Evolutionary conservation across 139 green algal genomes (phyloP), one percentile per base, ranked within the genome.

Genomic region (Yamagishiella unicocca): DNA sequence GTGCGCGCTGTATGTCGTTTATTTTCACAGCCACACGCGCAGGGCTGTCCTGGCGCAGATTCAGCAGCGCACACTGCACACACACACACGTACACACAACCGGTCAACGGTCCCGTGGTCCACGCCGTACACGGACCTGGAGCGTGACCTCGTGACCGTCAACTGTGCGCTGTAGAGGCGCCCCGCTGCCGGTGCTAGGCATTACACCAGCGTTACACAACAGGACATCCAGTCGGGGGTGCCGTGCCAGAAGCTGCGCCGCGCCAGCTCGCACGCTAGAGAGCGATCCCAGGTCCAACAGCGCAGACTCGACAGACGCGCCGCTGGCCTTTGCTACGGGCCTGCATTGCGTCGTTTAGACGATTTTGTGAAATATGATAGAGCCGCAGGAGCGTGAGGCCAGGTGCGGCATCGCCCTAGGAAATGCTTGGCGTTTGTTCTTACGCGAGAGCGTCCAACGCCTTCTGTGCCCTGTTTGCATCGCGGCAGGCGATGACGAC

Each of bases 401-500:
- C n/a, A n/a, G n/a, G n/a, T n/a, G n/a, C n/a, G n/a, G n/a, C n/a
- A n/a, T n/a, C n/a, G n/a, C n/a, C n/a, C n/a, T n/a, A n/a, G n/a
- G n/a, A n/a, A n/a, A n/a, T n/a, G n/a, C n/a, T n/a, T n/a, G n/a
- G n/a, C n/a, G n/a, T n/a, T n/a, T n/a, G n/a, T n/a, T n/a, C 78
- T 84, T 62, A 74, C 78, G 40, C 14, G n/a, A 88, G 83, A 25
- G 71, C 35, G 4, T 83, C 83, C 8, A 88, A 37, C 0, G 83
- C 83, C 17, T 75, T 55, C 27, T 71, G 24, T 9, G 83, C 83
- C 7, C 64, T 74, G 2, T 2, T 19, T 19, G 53, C 38, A 25
- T 88, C 83, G n/a, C 83, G 83, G 14, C 72, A 81, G 22, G 83
- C 55, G 0, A 88, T 58, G 17, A 75, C 24, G 0, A 88, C 83